Conservation (phyloP, 495 filamentous ascomycete species). For the Aspergillus egyptiacus region DNA sequence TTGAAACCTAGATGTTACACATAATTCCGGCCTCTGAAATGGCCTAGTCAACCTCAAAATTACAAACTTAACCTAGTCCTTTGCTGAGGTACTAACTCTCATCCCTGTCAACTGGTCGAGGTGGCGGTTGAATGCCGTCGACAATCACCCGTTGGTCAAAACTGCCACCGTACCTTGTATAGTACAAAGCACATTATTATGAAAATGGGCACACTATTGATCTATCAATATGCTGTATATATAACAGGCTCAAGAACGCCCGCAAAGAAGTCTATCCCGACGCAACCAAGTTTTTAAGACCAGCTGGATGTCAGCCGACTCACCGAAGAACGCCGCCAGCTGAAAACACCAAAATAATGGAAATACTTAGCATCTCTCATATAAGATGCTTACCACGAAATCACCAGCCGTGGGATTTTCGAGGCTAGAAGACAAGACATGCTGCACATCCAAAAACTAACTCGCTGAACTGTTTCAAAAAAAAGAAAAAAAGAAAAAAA, state of each 20-base stretch:
- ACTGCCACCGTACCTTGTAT: background rate
- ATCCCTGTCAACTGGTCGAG: background rate
- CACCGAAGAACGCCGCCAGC: constrained; percentile 10
- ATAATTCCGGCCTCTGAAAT: too few species aligned
- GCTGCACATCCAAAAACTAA: constrained; percentile 13
- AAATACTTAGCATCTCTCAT: constrained; percentile 12
- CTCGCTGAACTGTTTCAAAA: constrained; percentile 10
- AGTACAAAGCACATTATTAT: too few species aligned
- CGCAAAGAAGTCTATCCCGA: constrained; percentile 13
- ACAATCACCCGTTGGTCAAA: background rate
- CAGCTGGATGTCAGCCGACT: constrained; percentile 2
- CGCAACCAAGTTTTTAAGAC: constrained; percentile 8
- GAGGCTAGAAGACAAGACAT: constrained; percentile 1
- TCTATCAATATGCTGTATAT: background rate
- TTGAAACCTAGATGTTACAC: too few species aligned
- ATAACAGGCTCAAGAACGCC: background rate
- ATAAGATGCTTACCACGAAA: constrained; percentile 16
- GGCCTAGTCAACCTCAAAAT: too few species aligned
- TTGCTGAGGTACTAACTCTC: too few species aligned
- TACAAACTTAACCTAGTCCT: too few species aligned
- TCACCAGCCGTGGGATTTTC: constrained; percentile 3
- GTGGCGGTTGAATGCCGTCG: too few species aligned
- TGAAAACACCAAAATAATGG: constrained; percentile 1
- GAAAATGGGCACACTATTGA: background rate
- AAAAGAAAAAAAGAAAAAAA: too few species aligned